Evolutionary conservation across 2,329 filamentous ascomycete genomes (phyloP), one percentile per base, ranked within the genome.

Genomic region (Aspergillus amoenus): DNA sequence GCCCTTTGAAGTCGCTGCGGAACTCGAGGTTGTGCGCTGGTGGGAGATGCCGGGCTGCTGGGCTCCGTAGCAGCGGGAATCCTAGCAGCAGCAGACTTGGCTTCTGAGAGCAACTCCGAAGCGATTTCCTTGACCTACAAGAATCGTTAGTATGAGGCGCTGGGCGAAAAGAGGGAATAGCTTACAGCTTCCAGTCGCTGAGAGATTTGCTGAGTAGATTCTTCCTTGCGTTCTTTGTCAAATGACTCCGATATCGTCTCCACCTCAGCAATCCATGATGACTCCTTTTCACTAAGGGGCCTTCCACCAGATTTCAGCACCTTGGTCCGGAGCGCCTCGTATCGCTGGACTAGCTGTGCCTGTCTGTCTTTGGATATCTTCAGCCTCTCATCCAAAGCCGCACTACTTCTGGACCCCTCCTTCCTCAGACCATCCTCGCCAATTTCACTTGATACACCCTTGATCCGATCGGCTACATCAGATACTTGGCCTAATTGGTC

Each of bases 261-360:
- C 24, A 81, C 73, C 59, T 81, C 79, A 11, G 60, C 64, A 5
- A 77, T 62, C 78, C 78, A 81, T 5, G 70, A 68, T 53, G 70
- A 73, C 61, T 81, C 79, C 59, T 75, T 79, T 24, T 78, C 73
- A 56, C 76, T 79, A 39, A 81, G 65, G 9, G 77, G 75, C 9
- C 74, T 71, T 15, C 77, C 78, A 13, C 75, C 75, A 3, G 74
- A 71, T 51, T 76, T 75, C 45, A 71, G 58, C 30, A 79, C 65
- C 64, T 76, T 80, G 32, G 67, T 73, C 30, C 77, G 73, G 42
- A 82, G 59, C n/a, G 67, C 65, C 50, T 79, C 75, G 61, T 80
- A 79, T 56, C 79, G 68, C 39, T 70, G 64, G 4, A 70, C 66
- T 30, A 81, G 67, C 15, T 76, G 62, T 21, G 66, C 62, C 56